Conservation (phyloP, 2,329 filamentous ascomycete genomes). For the Cyphellophora attinorum region DNA sequence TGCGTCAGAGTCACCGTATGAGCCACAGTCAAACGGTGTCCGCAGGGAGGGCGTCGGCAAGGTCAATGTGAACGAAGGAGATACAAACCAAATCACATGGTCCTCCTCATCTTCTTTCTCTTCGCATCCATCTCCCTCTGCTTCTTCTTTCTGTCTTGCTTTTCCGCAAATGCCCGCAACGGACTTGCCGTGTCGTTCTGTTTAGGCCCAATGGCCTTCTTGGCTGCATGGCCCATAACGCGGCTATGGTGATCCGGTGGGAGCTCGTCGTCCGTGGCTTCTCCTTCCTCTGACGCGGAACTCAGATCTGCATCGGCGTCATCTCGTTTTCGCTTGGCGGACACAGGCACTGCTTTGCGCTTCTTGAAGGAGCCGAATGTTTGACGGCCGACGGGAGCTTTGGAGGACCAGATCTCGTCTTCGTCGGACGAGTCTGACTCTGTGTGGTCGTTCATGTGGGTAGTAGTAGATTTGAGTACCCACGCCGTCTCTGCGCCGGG, state of each 20-base stretch:
- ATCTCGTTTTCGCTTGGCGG: neutral
- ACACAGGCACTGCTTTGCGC: slow-evolving; percentile 7
- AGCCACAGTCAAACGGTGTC: too few species aligned
- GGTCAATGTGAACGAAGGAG: too few species aligned
- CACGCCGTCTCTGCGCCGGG: slow-evolving; percentile 17
- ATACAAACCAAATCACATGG: slow-evolving; percentile 10
- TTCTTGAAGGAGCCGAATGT: slow-evolving; percentile 15
- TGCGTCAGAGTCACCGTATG: too few species aligned
- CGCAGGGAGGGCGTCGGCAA: too few species aligned
- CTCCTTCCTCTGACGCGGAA: slow-evolving; percentile 6
- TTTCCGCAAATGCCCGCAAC: neutral
- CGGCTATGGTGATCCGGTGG: too few species aligned
- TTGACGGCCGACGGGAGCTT: slow-evolving; percentile 10
- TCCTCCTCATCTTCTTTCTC: slow-evolving; percentile 11
- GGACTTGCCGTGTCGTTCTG: neutral
- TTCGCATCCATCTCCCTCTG: slow-evolving; percentile 1
- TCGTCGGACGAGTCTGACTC: slow-evolving; percentile 1
- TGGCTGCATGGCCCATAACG: too few species aligned
- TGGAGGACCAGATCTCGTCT: slow-evolving; percentile 13
- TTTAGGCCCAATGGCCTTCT: too few species aligned
- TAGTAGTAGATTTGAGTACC: slow-evolving; percentile 12
- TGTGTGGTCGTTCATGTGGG: neutral
- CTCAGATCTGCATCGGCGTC: slow-evolving; percentile 7
- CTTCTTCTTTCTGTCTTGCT: neutral
- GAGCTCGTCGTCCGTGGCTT: too few species aligned